These are phyloP conservation scores for Lumnitzera littorea DNA, from an alignment of 345 rosid species.

Conservation along the genomic window DNA sequence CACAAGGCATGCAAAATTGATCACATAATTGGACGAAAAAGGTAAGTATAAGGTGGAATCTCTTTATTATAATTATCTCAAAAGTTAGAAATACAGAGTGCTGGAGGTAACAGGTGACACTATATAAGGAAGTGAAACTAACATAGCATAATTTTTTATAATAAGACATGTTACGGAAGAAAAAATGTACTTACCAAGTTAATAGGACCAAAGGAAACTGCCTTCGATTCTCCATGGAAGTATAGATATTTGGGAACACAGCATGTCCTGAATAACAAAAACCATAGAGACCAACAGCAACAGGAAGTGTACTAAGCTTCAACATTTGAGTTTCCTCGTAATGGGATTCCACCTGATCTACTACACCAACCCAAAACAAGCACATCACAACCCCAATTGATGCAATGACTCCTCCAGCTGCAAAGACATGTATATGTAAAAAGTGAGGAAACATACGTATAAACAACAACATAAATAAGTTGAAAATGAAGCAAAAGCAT, in stretches of 20 bases:
- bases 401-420: constrained; percentile 97
- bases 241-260: constrained; percentile 88
- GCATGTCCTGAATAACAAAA: constrained; percentile 98
- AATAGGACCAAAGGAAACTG: constrained; percentile 68
- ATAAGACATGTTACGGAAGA: neutral
- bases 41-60: too few relatives aligned
- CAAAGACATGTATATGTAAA: too few relatives aligned
- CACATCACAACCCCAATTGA: constrained; percentile 71
- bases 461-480: too few relatives aligned
- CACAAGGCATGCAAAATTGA: too few relatives aligned
- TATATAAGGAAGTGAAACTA: too few relatives aligned
- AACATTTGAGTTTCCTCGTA: constrained; percentile 52
- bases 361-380: constrained; percentile 84
- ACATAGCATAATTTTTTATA: neutral
- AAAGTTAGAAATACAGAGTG: too few relatives aligned
- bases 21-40: too few relatives aligned
- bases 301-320: constrained; percentile 66
- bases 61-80: too few relatives aligned
- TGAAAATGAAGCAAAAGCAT: neutral
- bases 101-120: too few relatives aligned
- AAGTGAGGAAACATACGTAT: too few relatives aligned
- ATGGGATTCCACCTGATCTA: constrained; percentile 62
- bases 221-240: constrained; percentile 77
- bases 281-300: constrained; percentile 90
- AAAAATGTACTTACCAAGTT: constrained; percentile 36